Conservation (phyloP, 805 yeast species). For the Priceomyces medius region DNA sequence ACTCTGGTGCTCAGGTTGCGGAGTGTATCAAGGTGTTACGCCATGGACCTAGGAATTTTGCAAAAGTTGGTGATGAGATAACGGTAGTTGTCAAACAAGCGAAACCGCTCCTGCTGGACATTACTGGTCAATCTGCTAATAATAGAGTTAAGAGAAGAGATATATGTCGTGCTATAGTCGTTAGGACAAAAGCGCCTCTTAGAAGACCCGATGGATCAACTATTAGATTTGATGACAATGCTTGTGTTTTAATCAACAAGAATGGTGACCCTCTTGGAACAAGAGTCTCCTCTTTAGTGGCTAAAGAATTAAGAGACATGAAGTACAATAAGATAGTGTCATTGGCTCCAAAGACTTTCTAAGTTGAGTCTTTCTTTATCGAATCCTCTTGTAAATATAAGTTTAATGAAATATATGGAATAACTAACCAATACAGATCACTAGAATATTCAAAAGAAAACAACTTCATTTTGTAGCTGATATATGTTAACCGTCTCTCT, state of each 20-base stretch:
- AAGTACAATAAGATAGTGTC: conserved; percentile 84
- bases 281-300: conserved; percentile 86
- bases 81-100: conserved; percentile 95
- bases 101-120: conserved; percentile 66
- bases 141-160: conserved; percentile 93
- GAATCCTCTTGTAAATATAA: conserved; percentile 6
- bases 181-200: conserved; percentile 79
- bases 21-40: conserved; percentile 95
- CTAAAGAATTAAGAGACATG: conserved; percentile 82
- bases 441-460: not conserved
- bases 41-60: conserved; percentile 81
- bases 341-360: conserved; percentile 72
- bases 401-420: not conserved
- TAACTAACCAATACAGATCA: not conserved
- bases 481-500: too few relatives aligned
- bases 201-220: conserved; percentile 84
- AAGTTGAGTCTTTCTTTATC: conserved; percentile 3
- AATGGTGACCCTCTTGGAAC: conserved; percentile 93
- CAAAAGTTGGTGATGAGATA: conserved; percentile 85
- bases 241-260: conserved; percentile 92
- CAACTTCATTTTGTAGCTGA: not conserved
- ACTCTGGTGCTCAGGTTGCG: conserved; percentile 91
- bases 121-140: conserved; percentile 70
- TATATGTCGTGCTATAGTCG: conserved; percentile 92
- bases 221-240: conserved; percentile 90